Conservation (phyloP, 257 asterid genomes). For the Ilex asprella region DNA sequence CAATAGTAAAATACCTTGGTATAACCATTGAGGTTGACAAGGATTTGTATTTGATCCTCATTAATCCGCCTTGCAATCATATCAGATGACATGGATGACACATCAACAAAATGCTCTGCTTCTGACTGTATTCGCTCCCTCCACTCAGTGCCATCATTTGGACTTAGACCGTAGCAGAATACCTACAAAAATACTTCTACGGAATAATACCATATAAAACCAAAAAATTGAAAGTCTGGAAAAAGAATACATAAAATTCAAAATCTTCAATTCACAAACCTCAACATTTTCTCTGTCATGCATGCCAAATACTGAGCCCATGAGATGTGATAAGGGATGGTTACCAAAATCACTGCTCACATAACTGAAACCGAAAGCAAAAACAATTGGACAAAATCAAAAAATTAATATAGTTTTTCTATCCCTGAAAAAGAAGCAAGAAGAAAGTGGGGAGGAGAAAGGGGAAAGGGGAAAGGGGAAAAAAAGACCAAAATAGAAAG, state of each 20-base stretch:
- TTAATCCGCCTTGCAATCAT: conserved; percentile 86
- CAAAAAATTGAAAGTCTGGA: conserved; percentile 1
- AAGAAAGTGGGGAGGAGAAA: background rate
- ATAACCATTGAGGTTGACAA: conserved; percentile 93
- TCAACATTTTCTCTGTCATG: conserved; percentile 76
- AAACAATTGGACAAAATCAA: background rate
- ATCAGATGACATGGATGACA: conserved; percentile 90
- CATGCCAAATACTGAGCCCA: conserved; percentile 99
- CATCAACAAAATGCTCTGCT: conserved; percentile 88
- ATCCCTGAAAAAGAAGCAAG: background rate
- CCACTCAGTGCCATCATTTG: conserved; percentile 97
- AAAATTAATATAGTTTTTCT: background rate
- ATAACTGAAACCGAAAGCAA: conserved; percentile 42
- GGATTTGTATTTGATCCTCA: conserved; percentile 89
- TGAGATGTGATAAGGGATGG: conserved; percentile 96
- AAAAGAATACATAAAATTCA: conserved; percentile 9
- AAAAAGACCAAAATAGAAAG: conserved; percentile 2
- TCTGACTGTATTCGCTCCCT: conserved; percentile 84
- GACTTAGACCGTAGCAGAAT: conserved; percentile 94
- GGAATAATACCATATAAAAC: conserved; percentile 8
- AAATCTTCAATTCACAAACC: conserved; percentile 37
- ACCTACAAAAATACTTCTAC: conserved; percentile 38
- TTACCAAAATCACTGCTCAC: conserved; percentile 99
- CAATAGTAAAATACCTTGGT: conserved; percentile 57
- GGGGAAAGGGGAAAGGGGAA: background rate